Base-by-base conservation (phyloP, 192 early-diverging fungal genomes). In the Rhizophagus sp. region DNA sequence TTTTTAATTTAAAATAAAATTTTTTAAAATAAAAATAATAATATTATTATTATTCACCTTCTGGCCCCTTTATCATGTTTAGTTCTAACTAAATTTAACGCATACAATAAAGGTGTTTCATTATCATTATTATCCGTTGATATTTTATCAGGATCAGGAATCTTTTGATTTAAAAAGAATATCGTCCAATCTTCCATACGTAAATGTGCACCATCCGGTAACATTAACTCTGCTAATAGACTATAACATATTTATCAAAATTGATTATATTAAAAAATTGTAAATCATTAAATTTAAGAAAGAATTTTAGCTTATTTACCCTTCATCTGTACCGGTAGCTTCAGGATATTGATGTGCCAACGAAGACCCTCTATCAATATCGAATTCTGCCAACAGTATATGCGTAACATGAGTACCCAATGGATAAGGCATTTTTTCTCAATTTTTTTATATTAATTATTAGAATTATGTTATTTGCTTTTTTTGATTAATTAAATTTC, bases 161-260 rank as follows among this genome's bases (percentile, higher is more conserved):
- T 89, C 25, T 78, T 88, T 77, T 92, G 92, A 84, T 98, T 98
- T 25, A 98, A 83, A 70, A 96, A 94, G 76, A 98, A 97, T 79
- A 96, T 91, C 24, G 96, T 97, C 95, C 95, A 97, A 85, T 98
- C 97, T 79, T 95, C 94, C 62, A 96, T 90, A 27, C 96, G 89
- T n/a, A 95, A 84, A 87, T 98, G 97, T 22, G 96, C 94, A 4
- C 97, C 97, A 83, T 98, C 97, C 6, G 97, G 97, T 77, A 98
- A 84, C 97, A 98, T 98, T 52, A 97, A 91, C 76, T 98, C 97
- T n/a, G 97, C 95, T 64, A 98, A 85, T n/a, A 91, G 85, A 80
- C 93, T 94, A 68, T 15, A 33, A 30, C 17, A 64, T 62, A 25
- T 27, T 47, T 24, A 24, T 76, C 12, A 61, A 6, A 33, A 5